Conservation (phyloP, 441 rosid species). For the Flueggea neowawraea region DNA sequence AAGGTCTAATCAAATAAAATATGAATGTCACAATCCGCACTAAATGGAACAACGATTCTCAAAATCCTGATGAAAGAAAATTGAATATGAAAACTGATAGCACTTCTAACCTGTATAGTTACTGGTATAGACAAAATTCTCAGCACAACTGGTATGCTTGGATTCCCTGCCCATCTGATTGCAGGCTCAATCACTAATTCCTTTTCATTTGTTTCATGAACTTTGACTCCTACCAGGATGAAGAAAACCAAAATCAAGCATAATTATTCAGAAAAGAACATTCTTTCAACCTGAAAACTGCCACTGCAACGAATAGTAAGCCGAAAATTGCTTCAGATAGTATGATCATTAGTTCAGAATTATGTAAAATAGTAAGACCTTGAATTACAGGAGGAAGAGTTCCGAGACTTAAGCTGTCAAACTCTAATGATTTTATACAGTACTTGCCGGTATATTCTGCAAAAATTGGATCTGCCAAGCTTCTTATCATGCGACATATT, state of each 20-base stretch:
- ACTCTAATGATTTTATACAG: slow-evolving; percentile 18
- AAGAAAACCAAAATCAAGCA: not conserved
- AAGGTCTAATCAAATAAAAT: not conserved
- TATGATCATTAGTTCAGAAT: too few relatives aligned
- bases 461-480: slow-evolving; percentile 22
- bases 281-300: not conserved
- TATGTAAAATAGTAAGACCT: slow-evolving; percentile 15
- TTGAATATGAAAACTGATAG: slow-evolving; percentile 3
- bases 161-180: slow-evolving; percentile 47
- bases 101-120: slow-evolving; percentile 32
- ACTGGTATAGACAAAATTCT: slow-evolving; percentile 19
- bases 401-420: slow-evolving; percentile 32
- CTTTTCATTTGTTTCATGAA: slow-evolving; percentile 30
- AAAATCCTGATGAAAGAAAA: not conserved
- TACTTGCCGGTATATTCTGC: slow-evolving; percentile 26
- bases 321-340: too few relatives aligned
- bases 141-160: slow-evolving; percentile 31
- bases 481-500: slow-evolving; percentile 23
- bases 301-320: not conserved
- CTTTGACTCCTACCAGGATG: slow-evolving; percentile 30
- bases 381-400: slow-evolving; percentile 26
- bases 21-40: not conserved
- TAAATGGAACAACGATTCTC: not conserved
- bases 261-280: not conserved
- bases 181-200: slow-evolving; percentile 34